phyloP scores from a whole-genome alignment of 805 yeast species.

The Metschnikowia kunwiensis region DNA sequence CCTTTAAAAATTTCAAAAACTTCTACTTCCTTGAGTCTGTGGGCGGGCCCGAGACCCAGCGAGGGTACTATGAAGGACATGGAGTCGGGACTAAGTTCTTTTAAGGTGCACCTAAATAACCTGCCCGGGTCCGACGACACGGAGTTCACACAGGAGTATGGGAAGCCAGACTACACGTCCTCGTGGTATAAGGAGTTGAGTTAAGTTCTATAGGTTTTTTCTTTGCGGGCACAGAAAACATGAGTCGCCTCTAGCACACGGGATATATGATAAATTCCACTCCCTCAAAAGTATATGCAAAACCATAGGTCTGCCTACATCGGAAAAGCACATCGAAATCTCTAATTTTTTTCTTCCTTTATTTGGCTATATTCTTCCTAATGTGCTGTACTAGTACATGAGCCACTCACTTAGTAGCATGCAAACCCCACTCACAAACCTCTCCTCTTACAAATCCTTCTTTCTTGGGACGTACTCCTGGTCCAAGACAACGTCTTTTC shows the following conservation, averaged over 20 bases:
- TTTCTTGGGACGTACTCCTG: constrained; percentile 43
- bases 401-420: constrained; percentile 3
- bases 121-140: neutral
- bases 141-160: neutral
- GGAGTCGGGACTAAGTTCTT: constrained; percentile 31
- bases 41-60: constrained; percentile 2
- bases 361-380: neutral
- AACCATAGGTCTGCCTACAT: too few species aligned
- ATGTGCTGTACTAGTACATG: neutral
- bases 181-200: too few species aligned
- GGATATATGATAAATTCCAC: too few species aligned
- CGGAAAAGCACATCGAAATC: too few species aligned
- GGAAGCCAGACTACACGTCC: too few species aligned
- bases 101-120: constrained; percentile 19
- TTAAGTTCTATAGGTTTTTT: too few species aligned
- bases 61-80: constrained; percentile 22
- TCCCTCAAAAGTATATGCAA: too few species aligned
- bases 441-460: constrained; percentile 34
- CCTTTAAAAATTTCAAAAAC: constrained; percentile 12
- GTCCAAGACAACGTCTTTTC: constrained; percentile 34
- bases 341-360: too few species aligned
- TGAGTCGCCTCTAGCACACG: too few species aligned
- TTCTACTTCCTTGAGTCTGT: constrained; percentile 10
- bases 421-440: constrained; percentile 2
- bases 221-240: too few species aligned